Evolutionary conservation across 164 flowering plant genomes (phyloP).

Genomic region (Magnolia sinica): DNA sequence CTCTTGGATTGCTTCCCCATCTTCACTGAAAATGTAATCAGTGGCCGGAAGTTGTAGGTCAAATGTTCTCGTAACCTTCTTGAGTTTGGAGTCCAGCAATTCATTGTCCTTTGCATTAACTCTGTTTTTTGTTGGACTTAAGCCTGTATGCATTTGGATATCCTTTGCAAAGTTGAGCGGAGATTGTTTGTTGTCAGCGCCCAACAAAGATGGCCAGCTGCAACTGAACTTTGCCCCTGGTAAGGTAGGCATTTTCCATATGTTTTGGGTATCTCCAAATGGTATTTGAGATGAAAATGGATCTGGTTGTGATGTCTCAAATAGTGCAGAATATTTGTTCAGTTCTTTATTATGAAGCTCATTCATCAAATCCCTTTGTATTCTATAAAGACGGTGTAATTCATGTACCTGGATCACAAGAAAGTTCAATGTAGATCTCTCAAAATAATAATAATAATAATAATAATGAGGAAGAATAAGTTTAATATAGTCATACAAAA

Average conservation of each 20-base stretch:
- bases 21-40: slow-evolving; percentile 69
- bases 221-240: slow-evolving; percentile 34
- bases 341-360: slow-evolving; percentile 56
- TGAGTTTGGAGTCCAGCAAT: slow-evolving; percentile 49
- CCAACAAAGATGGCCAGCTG: slow-evolving; percentile 43
- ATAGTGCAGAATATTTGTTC: slow-evolving; percentile 28
- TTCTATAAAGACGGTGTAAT: slow-evolving; percentile 82
- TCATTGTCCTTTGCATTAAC: slow-evolving; percentile 37
- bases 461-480: too few relatives aligned
- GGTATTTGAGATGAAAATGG: slow-evolving; percentile 49
- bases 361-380: slow-evolving; percentile 82
- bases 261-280: slow-evolving; percentile 38
- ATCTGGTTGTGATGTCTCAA: slow-evolving; percentile 45
- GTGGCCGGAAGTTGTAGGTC: slow-evolving; percentile 91
- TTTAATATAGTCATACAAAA: neutral
- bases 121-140: slow-evolving; percentile 39
- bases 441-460: too few relatives aligned
- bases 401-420: slow-evolving; percentile 68
- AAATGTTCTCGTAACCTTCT: slow-evolving; percentile 55
- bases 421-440: neutral
- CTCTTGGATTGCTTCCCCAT: slow-evolving; percentile 32
- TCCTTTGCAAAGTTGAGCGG: slow-evolving; percentile 44
- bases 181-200: slow-evolving; percentile 38
- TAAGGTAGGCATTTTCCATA: slow-evolving; percentile 40
- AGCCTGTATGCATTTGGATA: slow-evolving; percentile 29